A percentile compares a stretch with the other conserved stretches of the same genome.
Conservation (phyloP, 1,284 basidiomycete species). For the Prillingera fragicola region DNA sequence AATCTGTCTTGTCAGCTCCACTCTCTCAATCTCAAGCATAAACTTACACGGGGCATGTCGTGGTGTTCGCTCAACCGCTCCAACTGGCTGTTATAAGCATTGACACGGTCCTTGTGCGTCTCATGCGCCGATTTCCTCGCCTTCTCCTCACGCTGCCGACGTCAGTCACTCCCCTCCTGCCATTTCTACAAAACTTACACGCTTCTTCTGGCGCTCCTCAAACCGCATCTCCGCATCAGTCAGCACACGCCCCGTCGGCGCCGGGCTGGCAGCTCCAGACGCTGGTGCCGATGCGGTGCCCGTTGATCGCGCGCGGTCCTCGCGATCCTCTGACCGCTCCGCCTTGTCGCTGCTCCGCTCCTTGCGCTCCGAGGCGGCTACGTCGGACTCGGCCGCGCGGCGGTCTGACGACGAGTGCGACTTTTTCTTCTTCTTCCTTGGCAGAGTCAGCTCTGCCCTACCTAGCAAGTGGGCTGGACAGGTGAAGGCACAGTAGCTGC, state of each 20-base stretch:
- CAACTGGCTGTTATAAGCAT: conserved; percentile 82
- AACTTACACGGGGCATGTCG: conserved; percentile 42
- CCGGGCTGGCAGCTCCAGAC: conserved; percentile 4
- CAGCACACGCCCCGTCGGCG: conserved; percentile 51
- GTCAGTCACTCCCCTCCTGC: background rate
- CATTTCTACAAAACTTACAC: conserved; percentile 56
- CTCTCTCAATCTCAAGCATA: background rate
- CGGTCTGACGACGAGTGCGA: conserved; percentile 52
- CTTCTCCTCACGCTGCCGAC: conserved; percentile 65
- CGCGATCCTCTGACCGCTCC: conserved; percentile 37
- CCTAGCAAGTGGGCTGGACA: conserved; percentile 1
- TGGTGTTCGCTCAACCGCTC: conserved; percentile 59
- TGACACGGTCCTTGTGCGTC: conserved; percentile 93
- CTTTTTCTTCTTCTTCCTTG: conserved; percentile 74
- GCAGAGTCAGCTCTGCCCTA: background rate
- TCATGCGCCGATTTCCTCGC: conserved; percentile 74
- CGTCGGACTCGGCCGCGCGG: conserved; percentile 20
- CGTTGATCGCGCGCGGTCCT: background rate
- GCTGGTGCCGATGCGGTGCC: conserved; percentile 5
- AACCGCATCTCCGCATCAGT: conserved; percentile 88
- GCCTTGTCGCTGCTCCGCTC: conserved; percentile 44
- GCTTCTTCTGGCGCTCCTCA: conserved; percentile 72
- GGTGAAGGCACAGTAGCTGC: background rate
- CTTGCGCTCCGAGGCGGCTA: conserved; percentile 43
- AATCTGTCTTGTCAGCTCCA: conserved; percentile 1